Base-by-base conservation (phyloP, 2,329 filamentous ascomycete species). In the Endocalyx cinctus region DNA sequence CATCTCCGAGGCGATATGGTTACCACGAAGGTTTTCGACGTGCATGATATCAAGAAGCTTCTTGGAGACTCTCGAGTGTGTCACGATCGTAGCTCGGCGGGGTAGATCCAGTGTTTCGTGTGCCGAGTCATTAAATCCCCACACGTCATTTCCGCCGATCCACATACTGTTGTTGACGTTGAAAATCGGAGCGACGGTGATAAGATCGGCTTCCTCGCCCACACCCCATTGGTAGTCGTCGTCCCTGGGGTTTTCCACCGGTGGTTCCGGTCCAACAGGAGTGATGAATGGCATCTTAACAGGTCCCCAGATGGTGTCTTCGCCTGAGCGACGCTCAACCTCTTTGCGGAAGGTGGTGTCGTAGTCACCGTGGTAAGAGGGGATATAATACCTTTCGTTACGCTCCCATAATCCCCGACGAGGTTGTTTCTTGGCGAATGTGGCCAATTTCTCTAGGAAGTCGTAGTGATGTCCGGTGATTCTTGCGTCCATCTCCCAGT, bases 401-500 rank as follows among this genome's bases (percentile, higher is more conserved):
- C 83, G 72, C 56, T 87, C 83, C 83, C 83, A 87, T 5, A 86
- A 59, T 4, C 80, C 80, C 49, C 80, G 81, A 36, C 83, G 75
- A 7, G 83, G 83, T 56, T 87, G 82, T 40, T 70, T 71, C 56
- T 71, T 73, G 17, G 75, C 74, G 62, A 85, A 87, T 2, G 69
- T 59, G 15, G 64, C 60, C 6, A 87, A 59, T 41, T 79, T 79
- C 46, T 82, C 73, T 27, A 87, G 74, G 44, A 90, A 76, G 47
- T 90, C 82, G 58, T 90, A 89, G 61, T 88, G 81, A 43, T 92
- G 84, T 7, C 86, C 86, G 0, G 80, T 87, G 51, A 84, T 83
- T 29, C 87, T 74, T 19, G 82, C 79, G 52, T 92, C 85, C 62
- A 87, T 84, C 54, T 92, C 87, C 85, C 84, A 89, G 55, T 90